Base-by-base conservation (phyloP, 1,284 basidiomycete genomes). In the Xerocomus minutiporus region DNA sequence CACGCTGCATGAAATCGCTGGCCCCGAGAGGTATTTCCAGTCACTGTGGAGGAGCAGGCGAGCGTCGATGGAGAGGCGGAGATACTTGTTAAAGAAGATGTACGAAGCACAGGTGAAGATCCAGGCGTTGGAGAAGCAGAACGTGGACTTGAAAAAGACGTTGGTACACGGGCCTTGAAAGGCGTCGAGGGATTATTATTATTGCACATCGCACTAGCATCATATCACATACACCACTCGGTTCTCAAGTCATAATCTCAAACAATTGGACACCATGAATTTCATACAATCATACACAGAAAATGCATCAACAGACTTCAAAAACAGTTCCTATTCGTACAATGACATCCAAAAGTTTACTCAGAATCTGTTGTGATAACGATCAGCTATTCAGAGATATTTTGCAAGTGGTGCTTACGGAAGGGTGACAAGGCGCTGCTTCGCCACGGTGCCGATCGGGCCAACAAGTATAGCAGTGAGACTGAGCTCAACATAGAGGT, bases 31-130 rank as follows among this genome's bases (percentile, higher is more conserved):
- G 40, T 73, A 71, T 55, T 74, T 64, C 52, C 62, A 64, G 23
- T 54, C 39, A 3, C 69, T 78, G 69, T 81, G 77, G 75, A 67
- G 71, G 43, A 73, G 74, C 42, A 70, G 71, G 48, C 77, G 75
- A 23, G 81, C 83, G 0, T 77, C 84, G n/a, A 73, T 73, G 28
- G 76, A 80, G 59, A 79, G 93, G 54, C 81, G 80, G 26, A 77
- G 76, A 44, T 89, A 87, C 66, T 69, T 96, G 48, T 69, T 88
- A 59, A 79, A 80, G 56, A 93, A 92, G 75, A 86, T 96, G 81
- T 73, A 75, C 13, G 76, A 75, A 42, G 81, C 84, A 4, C 81
- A 86, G 65, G 73, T 72, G 57, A 91, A 84, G 71, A 72, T 93
- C 41, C 83, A 84, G 58, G 67, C 60, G 23, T 64, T 89, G 63